These are phyloP conservation scores for Erythrophleum ivorense DNA, from an alignment of 331 rosid genomes.

Conservation along the genomic window DNA sequence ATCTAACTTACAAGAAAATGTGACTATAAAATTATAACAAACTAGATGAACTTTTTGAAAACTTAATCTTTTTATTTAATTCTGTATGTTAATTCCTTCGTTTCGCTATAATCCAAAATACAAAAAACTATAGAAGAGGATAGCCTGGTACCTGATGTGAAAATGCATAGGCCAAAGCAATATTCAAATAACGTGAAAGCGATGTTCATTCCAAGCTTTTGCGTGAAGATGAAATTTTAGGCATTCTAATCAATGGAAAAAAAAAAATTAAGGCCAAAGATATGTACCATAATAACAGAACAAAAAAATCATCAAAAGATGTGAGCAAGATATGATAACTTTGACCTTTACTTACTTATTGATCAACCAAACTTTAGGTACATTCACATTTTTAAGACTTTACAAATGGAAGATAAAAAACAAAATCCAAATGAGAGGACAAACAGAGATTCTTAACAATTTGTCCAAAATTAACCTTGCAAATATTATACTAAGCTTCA, in stretches of 20 bases:
- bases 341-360: not conserved
- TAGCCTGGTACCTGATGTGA: conserved; percentile 70
- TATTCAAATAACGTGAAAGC: conserved; percentile 29
- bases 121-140: not conserved
- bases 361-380: not conserved
- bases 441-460: not conserved
- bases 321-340: not conserved
- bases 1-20: not conserved
- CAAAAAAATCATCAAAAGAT: not conserved
- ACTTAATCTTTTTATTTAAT: not conserved
- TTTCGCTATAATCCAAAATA: conserved; percentile 5
- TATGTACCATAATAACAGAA: not conserved
- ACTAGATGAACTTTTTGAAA: not conserved
- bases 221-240: conserved; percentile 6
- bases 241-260: not conserved
- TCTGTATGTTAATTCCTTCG: not conserved
- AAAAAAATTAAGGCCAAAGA: not conserved
- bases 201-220: not conserved
- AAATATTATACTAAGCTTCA: not conserved
- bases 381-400: not conserved
- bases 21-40: not conserved
- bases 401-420: not conserved
- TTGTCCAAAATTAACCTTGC: not conserved
- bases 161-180: conserved; percentile 85
- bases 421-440: too few relatives aligned